Evolutionary conservation across 1,284 basidiomycete species (phyloP), one percentile per base, ranked within the genome.

Genomic region (Sanghuangporus baumii): DNA sequence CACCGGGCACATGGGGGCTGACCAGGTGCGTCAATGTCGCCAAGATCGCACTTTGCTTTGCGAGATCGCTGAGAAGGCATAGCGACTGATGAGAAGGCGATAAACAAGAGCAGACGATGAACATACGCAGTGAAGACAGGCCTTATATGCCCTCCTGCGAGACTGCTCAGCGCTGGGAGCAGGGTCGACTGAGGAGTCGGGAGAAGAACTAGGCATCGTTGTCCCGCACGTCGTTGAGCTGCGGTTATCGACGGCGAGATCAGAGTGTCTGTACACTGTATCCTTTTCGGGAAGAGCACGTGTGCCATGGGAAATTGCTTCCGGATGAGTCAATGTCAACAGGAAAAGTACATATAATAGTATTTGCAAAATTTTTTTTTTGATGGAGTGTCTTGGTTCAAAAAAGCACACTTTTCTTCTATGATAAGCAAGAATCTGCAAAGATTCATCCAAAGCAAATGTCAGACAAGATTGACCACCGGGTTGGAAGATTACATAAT

Each of bases 1-100:
- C 78, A 79, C 20, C 77, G 67, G 3, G 73, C 69, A 61, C 77
- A 79, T 5, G 77, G 77, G 4, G 76, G 75, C 54, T 76, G 72
- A 8, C 71, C 72, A 0, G 76, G 77, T 2, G 71, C 69, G 59
- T 78, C 76, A 43, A 76, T 74, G 61, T 78, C 74, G 26, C 77
- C 77, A 8, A 79, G 69, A 61, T 79, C 77, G 64, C 77, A 78
- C 65, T 73, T 72, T 9, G 57, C 57, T 47, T 59, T 50, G 46
- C 43, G 47, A 34, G 57, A 59, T 23, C 52, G 52, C 52, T 59
- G 47, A 26, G 54, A 38, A 14, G 50, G 56, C 51, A 58, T 38
- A 23, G 43, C 16, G 48, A 58, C 37, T 50, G 57, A 59, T 51
- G n/a, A 50, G 36, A 52, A 56, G 48, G 26, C 16, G 50, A 36